These are phyloP conservation scores for Mangifera indica DNA, from an alignment of 345 rosid species.

Conservation along the genomic window DNA sequence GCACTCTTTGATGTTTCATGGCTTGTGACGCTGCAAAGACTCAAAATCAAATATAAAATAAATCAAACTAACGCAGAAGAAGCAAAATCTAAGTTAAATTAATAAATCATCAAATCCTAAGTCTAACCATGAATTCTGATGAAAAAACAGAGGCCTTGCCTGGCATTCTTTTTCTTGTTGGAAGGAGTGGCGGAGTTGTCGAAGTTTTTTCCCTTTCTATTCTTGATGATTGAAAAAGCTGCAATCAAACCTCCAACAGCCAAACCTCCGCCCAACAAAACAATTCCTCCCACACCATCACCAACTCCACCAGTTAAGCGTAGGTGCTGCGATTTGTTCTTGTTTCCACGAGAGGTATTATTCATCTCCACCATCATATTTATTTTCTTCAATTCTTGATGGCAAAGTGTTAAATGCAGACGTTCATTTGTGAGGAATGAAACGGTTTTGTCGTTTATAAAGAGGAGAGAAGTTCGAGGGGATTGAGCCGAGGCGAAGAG, in stretches of 20 bases:
- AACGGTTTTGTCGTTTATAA: constrained; percentile 18
- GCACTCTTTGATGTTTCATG: constrained; percentile 17
- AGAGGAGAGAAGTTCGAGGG: constrained; percentile 1
- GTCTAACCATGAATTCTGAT: constrained; percentile 29
- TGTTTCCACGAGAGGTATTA: constrained; percentile 5
- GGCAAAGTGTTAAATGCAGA: neutral
- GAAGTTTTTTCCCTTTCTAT: constrained; percentile 4
- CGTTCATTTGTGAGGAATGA: neutral
- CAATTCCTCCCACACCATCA: constrained; percentile 30
- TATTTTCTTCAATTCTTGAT: neutral
- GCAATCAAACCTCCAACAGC: constrained; percentile 42
- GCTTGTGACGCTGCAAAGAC: constrained; percentile 30
- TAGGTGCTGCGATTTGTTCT: constrained; percentile 4
- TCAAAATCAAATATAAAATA: neutral
- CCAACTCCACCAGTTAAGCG: constrained; percentile 12
- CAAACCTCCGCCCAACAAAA: constrained; percentile 49
- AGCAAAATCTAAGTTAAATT: neutral
- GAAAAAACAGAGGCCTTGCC: constrained; percentile 21
- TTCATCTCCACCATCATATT: constrained; percentile 16
- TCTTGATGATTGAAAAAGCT: constrained; percentile 30
- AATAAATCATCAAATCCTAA: neutral
- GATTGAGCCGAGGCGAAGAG: constrained; percentile 18
- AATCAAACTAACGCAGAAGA: neutral
- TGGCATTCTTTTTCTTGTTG: constrained; percentile 4
- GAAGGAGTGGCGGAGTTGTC: neutral